Evolutionary conservation across 2,329 filamentous ascomycete species (phyloP), one percentile per base, ranked within the genome.

Genomic region (Aspergillus sp.): DNA sequence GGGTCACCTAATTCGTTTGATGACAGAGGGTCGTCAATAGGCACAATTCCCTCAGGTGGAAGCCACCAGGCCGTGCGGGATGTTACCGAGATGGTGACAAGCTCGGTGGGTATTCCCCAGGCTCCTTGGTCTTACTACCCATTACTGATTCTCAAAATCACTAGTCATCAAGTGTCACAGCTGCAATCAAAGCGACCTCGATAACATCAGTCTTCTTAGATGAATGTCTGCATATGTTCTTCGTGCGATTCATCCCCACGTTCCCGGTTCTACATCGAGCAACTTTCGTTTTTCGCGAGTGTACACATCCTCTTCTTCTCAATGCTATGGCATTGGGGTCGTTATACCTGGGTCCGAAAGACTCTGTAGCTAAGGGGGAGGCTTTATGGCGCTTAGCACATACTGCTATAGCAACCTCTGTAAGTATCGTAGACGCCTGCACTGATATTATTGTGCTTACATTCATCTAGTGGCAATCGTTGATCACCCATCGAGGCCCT

Each of bases 221-320:
- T 56, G 77, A 78, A 62, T 80, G 78, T 62, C 65, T 81, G 15
- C 79, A 81, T 59, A 80, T 81, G 77, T 81, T 81, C 66, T 81
- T 81, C 57, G 72, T 73, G 13, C 73, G 77, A 15, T 80, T 81
- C 59, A 79, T 80, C 25, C 78, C 78, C 3, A 80, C 77, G 1
- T 81, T 81, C 57, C 78, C 78, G 5, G 70, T 81, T n/a, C 64
- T 81, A 15, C 78, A 81, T 66, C 70, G 75, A 60, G 73, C 77
- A 32, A 81, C 78, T 0, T 81, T 81, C 25, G 71, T 80, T 1
- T 80, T 80, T 56, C 71, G 75, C 47, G 78, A 81, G 60, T 80
- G 77, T 63, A 76, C 76, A 1, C 77, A 80, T 57, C 73, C 78
- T 15, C 65, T 81, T 13, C 65, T 81, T 1, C 65, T 81, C 0